A percentile compares a stretch with the other conserved stretches of the same genome.
Evolutionary conservation across 345 rosid genomes (phyloP).

Genomic region (Odontarrhena argentea): DNA sequence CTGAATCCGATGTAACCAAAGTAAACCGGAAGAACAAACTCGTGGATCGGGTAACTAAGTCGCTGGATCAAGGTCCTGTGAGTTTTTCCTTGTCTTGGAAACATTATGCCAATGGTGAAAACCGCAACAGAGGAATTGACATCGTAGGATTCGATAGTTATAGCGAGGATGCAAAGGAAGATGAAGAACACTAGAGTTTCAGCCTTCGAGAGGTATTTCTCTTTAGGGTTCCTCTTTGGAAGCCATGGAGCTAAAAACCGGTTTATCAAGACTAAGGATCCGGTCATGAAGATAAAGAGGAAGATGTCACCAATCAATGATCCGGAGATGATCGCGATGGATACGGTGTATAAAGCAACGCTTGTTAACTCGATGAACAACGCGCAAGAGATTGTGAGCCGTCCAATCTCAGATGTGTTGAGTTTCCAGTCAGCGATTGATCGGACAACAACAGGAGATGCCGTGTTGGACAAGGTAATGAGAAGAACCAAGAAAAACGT

Average conservation of each 20-base stretch:
- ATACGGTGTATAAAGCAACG: constrained; percentile 40
- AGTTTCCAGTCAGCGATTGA: constrained; percentile 68
- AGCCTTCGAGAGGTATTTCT: constrained; percentile 66
- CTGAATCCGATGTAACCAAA: constrained; percentile 85
- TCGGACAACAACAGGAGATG: constrained; percentile 70
- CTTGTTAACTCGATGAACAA: constrained; percentile 63
- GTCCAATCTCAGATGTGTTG: constrained; percentile 67
- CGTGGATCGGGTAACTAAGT: constrained; percentile 65
- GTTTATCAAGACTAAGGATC: constrained; percentile 46
- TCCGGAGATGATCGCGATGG: constrained; percentile 32
- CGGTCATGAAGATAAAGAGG: constrained; percentile 38
- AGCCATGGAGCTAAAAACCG: constrained; percentile 62
- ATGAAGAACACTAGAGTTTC: constrained; percentile 55
- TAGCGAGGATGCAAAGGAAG: constrained; percentile 46
- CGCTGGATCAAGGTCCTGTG: constrained; percentile 66
- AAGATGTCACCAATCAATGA: constrained; percentile 40
- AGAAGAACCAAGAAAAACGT: constrained; percentile 42
- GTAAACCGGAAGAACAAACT: constrained; percentile 77
- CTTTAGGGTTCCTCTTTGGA: constrained; percentile 55
- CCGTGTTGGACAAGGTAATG: constrained; percentile 58
- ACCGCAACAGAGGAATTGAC: constrained; percentile 50
- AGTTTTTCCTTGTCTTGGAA: constrained; percentile 84
- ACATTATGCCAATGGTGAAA: constrained; percentile 69
- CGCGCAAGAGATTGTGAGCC: constrained; percentile 58
- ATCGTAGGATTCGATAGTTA: constrained; percentile 48